These are phyloP conservation scores for Umbelopsis sp. DNA, from an alignment of 371 early-diverging fungal species.

Conservation along the genomic window DNA sequence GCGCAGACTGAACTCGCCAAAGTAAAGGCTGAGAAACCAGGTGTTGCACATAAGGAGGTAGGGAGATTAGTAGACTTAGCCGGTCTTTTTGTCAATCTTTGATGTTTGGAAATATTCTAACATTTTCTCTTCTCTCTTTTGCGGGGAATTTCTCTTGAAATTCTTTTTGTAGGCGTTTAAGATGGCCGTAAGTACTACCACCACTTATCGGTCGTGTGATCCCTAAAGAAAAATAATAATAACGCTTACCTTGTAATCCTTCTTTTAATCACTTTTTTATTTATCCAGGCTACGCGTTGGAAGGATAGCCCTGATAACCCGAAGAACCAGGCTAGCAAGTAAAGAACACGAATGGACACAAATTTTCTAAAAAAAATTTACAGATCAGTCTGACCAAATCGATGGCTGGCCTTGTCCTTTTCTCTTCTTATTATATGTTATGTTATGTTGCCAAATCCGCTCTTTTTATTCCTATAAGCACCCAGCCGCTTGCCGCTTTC, in stretches of 20 bases:
- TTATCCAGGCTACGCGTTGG: conserved; percentile 5
- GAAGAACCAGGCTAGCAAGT: conserved; percentile 60
- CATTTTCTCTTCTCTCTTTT: not conserved
- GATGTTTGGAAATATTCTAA: conserved; percentile 12
- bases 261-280: not conserved
- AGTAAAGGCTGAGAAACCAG: conserved; percentile 61
- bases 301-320: conserved; percentile 16
- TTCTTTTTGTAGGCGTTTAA: conserved; percentile 18
- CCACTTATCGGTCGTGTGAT: conserved; percentile 19
- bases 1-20: conserved; percentile 63
- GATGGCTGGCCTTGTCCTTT: conserved; percentile 1
- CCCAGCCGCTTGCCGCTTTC: not conserved
- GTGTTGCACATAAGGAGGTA: conserved; percentile 65
- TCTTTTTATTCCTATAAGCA: conserved; percentile 12
- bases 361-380: not conserved
- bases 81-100: conserved; percentile 12
- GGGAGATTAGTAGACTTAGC: conserved; percentile 18
- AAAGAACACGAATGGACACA: conserved; percentile 58
- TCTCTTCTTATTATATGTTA: conserved; percentile 8
- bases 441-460: conserved; percentile 16
- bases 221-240: conserved; percentile 6
- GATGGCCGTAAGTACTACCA: conserved; percentile 16
- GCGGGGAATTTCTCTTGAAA: not conserved
- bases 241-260: not conserved
- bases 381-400: conserved; percentile 1